Percentiles rank a stretch among this genome's conserved stretches.
Evolutionary conservation across 1,284 basidiomycete species (phyloP).

Genomic region (Ceratobasidium sp.): DNA sequence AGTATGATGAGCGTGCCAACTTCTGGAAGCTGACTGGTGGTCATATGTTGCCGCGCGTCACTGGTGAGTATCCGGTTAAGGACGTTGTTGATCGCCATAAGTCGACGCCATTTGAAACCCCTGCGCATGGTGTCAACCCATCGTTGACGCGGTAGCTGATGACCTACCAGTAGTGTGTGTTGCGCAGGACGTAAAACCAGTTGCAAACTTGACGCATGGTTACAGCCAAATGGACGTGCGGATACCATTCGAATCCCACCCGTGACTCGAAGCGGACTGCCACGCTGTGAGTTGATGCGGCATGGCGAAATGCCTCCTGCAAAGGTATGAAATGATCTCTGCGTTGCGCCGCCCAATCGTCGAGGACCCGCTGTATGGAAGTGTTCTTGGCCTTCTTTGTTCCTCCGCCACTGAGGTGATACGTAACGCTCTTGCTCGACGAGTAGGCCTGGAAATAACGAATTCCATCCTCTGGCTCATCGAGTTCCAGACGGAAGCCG

Average conservation of each 20-base stretch:
- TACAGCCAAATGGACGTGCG: not conserved
- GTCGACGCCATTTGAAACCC: not conserved
- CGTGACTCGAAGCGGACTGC: not conserved
- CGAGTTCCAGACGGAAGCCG: too few relatives aligned
- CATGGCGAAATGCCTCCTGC: too few relatives aligned
- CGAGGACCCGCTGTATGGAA: too few relatives aligned
- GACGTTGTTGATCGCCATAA: not conserved
- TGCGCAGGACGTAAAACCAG: not conserved
- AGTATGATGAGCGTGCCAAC: not conserved
- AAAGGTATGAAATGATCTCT: too few relatives aligned
- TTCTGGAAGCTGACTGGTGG: not conserved
- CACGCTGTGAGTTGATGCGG: too few relatives aligned
- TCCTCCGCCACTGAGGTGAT: too few relatives aligned
- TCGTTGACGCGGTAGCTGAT: not conserved
- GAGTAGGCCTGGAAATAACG: too few relatives aligned
- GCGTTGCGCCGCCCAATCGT: too few relatives aligned
- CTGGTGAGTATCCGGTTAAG: not conserved
- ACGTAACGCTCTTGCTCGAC: too few relatives aligned
- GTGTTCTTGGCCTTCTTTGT: too few relatives aligned
- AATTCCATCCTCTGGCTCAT: too few relatives aligned
- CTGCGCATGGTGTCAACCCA: not conserved
- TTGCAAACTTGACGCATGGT: not conserved
- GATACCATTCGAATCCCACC: not conserved
- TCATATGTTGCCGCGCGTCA: not conserved
- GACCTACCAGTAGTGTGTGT: slow-evolving; percentile 4